phyloP scores from a whole-genome alignment of 2,329 filamentous ascomycete genomes.

The Cordyceps farinosa region DNA sequence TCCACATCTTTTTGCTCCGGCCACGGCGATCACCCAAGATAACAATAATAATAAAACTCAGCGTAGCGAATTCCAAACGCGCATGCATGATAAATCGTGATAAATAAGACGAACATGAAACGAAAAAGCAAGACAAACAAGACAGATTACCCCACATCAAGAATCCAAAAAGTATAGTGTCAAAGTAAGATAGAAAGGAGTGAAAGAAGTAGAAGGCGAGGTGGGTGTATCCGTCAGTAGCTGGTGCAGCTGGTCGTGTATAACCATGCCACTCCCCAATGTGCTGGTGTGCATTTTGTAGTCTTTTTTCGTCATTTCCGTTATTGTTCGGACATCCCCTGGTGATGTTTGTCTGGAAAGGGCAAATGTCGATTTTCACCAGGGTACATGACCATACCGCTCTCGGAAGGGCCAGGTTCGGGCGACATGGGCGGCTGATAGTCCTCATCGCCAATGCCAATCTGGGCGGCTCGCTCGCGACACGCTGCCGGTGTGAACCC shows the following conservation, averaged over 20 bases:
- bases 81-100: neutral
- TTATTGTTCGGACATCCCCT: slow-evolving; percentile 11
- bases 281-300: neutral
- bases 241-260: neutral
- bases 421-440: slow-evolving; percentile 53
- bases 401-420: slow-evolving; percentile 23
- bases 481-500: slow-evolving; percentile 86
- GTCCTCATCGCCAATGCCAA: slow-evolving; percentile 44
- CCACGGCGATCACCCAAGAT: neutral
- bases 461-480: slow-evolving; percentile 70
- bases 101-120: neutral
- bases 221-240: neutral
- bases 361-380: slow-evolving; percentile 14
- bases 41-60: neutral
- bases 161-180: neutral
- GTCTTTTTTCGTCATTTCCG: neutral
- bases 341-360: slow-evolving; percentile 14
- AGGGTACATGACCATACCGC: slow-evolving; percentile 11
- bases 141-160: neutral
- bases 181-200: slow-evolving; percentile 1
- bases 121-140: neutral
- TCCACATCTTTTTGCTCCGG: neutral
- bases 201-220: slow-evolving; percentile 9
- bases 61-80: neutral
- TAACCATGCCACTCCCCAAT: neutral